These are phyloP conservation scores for Plasmopara muralis DNA, from an alignment of 352 stramenopile genomes.

Conservation along the genomic window DNA sequence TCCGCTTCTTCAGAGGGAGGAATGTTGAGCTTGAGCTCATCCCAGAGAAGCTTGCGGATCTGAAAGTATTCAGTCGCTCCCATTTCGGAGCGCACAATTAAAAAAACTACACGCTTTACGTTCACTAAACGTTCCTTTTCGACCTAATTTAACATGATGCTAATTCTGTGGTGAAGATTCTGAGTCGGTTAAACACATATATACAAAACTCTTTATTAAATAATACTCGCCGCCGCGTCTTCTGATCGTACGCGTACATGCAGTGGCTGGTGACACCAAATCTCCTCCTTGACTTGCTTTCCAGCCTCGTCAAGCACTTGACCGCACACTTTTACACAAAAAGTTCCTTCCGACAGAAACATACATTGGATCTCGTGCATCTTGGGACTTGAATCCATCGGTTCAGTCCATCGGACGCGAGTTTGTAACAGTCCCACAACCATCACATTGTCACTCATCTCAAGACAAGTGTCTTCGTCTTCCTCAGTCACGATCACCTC, in stretches of 20 bases:
- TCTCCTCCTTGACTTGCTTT: constrained; percentile 12
- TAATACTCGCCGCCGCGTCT: constrained; percentile 13
- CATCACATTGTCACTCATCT: constrained; percentile 26
- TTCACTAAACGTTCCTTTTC: not conserved
- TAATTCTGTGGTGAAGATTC: not conserved
- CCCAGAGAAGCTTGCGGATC: constrained; percentile 64
- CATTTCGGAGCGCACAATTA: not conserved
- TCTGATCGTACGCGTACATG: constrained; percentile 28
- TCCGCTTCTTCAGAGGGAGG: constrained; percentile 54
- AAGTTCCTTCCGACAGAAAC: constrained; percentile 60
- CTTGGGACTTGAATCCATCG: constrained; percentile 10
- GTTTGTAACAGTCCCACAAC: constrained; percentile 33
- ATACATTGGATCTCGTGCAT: constrained; percentile 41
- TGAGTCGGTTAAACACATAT: not conserved
- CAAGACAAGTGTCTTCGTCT: constrained; percentile 8
- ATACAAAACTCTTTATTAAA: constrained; percentile 15
- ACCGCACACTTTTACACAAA: constrained; percentile 35
- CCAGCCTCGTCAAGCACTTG: constrained; percentile 14
- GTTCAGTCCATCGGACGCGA: constrained; percentile 18
- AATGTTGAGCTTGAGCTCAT: constrained; percentile 54
- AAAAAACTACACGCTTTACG: not conserved
- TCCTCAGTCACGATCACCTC: constrained; percentile 35
- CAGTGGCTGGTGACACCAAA: constrained; percentile 47
- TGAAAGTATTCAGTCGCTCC: constrained; percentile 60
- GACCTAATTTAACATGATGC: not conserved